These are phyloP conservation scores for Talaromyces pinophilus DNA, from an alignment of 2,329 filamentous ascomycete species.

Conservation along the genomic window DNA sequence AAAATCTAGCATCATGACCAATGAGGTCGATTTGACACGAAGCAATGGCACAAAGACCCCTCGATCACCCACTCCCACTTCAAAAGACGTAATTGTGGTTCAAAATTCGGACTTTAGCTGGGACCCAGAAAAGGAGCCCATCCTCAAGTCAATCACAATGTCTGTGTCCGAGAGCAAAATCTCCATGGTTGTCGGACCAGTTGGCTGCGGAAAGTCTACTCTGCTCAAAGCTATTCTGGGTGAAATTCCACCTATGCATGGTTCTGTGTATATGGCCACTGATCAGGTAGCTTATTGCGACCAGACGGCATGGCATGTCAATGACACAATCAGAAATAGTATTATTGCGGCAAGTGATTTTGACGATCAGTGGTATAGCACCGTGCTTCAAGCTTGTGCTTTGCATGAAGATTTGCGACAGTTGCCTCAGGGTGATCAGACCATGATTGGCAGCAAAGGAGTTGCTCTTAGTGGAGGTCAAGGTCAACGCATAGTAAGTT, in stretches of 20 bases:
- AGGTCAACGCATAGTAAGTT: constrained; percentile 51
- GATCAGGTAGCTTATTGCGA: constrained; percentile 45
- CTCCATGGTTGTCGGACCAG: constrained; percentile 53
- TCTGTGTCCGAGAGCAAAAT: constrained; percentile 46
- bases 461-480: constrained; percentile 56
- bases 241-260: constrained; percentile 41
- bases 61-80: constrained; percentile 22
- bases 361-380: constrained; percentile 34
- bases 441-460: constrained; percentile 54
- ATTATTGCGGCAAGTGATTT: constrained; percentile 33
- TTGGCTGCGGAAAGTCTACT: constrained; percentile 57
- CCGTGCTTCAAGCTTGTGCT: constrained; percentile 33
- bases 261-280: constrained; percentile 36
- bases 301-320: constrained; percentile 36
- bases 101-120: constrained; percentile 52
- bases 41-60: constrained; percentile 25
- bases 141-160: constrained; percentile 46
- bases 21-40: constrained; percentile 27
- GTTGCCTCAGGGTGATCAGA: constrained; percentile 46
- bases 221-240: constrained; percentile 50
- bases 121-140: constrained; percentile 45
- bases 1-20: constrained; percentile 31
- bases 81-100: constrained; percentile 40
- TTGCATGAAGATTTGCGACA: constrained; percentile 44
- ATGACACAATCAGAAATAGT: constrained; percentile 36